These are phyloP conservation scores for Akanthomyces lecanii DNA, from an alignment of 2,329 filamentous ascomycete species.

Conservation along the genomic window DNA sequence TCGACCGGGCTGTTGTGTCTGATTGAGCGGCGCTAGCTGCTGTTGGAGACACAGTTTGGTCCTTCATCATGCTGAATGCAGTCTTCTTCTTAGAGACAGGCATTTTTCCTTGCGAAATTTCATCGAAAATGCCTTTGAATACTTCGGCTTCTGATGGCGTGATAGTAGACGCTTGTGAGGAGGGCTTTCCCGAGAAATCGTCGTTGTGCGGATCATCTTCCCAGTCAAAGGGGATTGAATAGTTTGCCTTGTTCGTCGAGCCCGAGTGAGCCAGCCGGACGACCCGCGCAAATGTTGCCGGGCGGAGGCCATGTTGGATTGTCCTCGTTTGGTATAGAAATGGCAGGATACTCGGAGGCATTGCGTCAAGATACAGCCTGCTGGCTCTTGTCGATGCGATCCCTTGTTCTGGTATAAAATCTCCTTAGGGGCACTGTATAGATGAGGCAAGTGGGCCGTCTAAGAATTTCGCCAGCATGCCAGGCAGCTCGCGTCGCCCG, in stretches of 20 bases:
- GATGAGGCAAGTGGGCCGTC: slow-evolving; percentile 5
- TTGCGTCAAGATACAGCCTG: neutral
- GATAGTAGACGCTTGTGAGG: slow-evolving; percentile 43
- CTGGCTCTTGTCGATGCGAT: neutral
- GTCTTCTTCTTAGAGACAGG: slow-evolving; percentile 26
- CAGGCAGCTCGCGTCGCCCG: slow-evolving; percentile 22
- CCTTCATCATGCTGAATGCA: neutral
- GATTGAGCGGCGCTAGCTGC: neutral
- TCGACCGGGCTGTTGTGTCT: slow-evolving; percentile 24
- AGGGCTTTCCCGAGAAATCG: slow-evolving; percentile 21
- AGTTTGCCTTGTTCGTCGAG: slow-evolving; percentile 21
- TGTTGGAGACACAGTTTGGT: neutral
- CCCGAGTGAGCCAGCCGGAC: slow-evolving; percentile 23
- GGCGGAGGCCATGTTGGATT: slow-evolving; percentile 30
- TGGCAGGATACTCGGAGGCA: slow-evolving; percentile 46
- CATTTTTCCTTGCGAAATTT: slow-evolving; percentile 36
- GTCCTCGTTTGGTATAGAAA: slow-evolving; percentile 73
- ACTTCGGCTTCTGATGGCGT: slow-evolving; percentile 55
- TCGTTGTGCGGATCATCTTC: slow-evolving; percentile 28
- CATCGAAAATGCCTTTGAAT: slow-evolving; percentile 54
- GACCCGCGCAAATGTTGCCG: slow-evolving; percentile 23
- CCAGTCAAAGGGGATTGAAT: slow-evolving; percentile 51
- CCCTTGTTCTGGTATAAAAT: neutral
- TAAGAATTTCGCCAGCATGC: slow-evolving; percentile 1
- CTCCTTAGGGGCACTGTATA: neutral